These are phyloP conservation scores for Cyberlindnera meyerae DNA, from an alignment of 805 yeast genomes.

Conservation along the genomic window DNA sequence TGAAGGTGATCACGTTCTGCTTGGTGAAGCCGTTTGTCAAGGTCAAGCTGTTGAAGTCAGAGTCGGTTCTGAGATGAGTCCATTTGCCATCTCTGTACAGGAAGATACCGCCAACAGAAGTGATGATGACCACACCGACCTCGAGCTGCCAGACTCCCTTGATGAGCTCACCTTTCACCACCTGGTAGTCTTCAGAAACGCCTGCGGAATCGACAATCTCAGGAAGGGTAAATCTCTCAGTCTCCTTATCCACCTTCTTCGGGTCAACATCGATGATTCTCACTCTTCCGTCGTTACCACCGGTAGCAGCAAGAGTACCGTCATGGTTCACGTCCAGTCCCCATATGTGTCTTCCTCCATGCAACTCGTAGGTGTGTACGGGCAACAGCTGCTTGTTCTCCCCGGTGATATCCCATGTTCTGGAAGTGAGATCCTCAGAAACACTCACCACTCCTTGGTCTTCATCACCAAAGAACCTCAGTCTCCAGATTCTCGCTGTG, in stretches of 20 bases:
- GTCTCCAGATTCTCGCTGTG: slow-evolving; percentile 87
- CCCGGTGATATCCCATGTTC: slow-evolving; percentile 64
- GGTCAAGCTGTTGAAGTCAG: slow-evolving; percentile 35
- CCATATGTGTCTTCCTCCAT: slow-evolving; percentile 87
- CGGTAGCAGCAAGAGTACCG: slow-evolving; percentile 58
- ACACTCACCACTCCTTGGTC: slow-evolving; percentile 49
- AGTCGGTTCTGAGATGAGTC: slow-evolving; percentile 23
- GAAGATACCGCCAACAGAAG: slow-evolving; percentile 56
- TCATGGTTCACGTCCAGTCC: slow-evolving; percentile 52
- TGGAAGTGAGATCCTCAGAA: slow-evolving; percentile 82
- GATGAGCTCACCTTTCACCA: slow-evolving; percentile 48
- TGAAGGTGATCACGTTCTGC: slow-evolving; percentile 31
- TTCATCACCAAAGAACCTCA: slow-evolving; percentile 47
- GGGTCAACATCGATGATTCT: slow-evolving; percentile 52
- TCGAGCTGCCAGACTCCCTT: slow-evolving; percentile 53
- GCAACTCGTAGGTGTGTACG: slow-evolving; percentile 53
- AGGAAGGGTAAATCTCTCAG: slow-evolving; percentile 25
- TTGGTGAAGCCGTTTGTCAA: slow-evolving; percentile 37
- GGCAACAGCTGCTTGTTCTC: slow-evolving; percentile 23
- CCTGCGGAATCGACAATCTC: slow-evolving; percentile 29
- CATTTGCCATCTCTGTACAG: slow-evolving; percentile 24
- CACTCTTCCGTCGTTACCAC: slow-evolving; percentile 91
- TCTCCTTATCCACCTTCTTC: slow-evolving; percentile 29
- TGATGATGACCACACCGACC: slow-evolving; percentile 44
- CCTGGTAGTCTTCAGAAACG: slow-evolving; percentile 14